Evolutionary conservation across 176 grass and related monocot species (phyloP).

Genomic region (Lolium rigidum): DNA sequence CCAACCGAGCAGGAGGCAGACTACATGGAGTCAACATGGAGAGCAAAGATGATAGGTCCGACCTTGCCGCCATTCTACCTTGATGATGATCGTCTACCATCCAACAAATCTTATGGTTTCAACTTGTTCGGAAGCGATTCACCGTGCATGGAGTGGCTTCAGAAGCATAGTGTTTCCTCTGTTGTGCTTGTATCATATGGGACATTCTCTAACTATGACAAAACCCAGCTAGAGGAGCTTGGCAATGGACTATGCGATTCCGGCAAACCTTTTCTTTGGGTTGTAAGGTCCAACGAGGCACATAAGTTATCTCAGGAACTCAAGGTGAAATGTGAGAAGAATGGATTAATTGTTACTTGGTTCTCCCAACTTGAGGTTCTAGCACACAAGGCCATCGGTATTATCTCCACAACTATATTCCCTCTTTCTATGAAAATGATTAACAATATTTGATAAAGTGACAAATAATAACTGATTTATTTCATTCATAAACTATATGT

Average conservation of each 20-base stretch:
- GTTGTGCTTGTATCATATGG: conserved; percentile 40
- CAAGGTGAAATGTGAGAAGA: too few relatives aligned
- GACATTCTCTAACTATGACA: neutral
- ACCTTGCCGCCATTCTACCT: conserved; percentile 30
- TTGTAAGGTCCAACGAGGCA: neutral
- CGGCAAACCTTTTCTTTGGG: conserved; percentile 19
- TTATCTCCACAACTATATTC: too few relatives aligned
- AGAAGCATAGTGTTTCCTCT: neutral
- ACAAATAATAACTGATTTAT: too few relatives aligned
- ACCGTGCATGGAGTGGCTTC: conserved; percentile 17
- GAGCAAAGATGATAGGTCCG: conserved; percentile 40
- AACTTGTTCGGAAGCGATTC: neutral
- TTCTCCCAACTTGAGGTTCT: too few relatives aligned
- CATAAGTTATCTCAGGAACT: conserved; percentile 1
- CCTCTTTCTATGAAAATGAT: too few relatives aligned
- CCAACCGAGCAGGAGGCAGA: conserved; percentile 23
- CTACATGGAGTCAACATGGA: conserved; percentile 29
- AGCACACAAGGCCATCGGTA: neutral
- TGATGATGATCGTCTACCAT: neutral
- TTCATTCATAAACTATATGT: too few relatives aligned
- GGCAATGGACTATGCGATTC: neutral
- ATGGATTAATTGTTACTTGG: too few relatives aligned
- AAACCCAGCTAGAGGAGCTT: neutral
- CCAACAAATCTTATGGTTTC: conserved; percentile 44
- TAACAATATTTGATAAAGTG: too few relatives aligned